Evolutionary conservation across 768 basidiomycete genomes (phyloP).

Genomic region (Tylopilus vinaceipallidus): DNA sequence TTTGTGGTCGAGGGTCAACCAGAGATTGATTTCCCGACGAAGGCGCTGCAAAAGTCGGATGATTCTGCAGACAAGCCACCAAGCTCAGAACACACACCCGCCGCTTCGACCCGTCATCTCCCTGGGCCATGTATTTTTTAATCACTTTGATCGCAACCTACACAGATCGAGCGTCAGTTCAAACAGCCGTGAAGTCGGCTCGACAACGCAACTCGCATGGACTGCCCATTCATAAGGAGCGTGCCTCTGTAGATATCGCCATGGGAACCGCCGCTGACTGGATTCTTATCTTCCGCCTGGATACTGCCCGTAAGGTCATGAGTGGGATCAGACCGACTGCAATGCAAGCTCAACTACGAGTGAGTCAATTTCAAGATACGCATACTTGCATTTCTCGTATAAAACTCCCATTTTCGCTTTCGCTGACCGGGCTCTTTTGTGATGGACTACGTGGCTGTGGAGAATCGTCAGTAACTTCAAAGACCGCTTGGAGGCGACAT

Average conservation of each 20-base stretch:
- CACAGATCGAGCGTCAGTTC: not conserved
- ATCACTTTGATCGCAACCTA: constrained; percentile 29
- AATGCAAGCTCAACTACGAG: not conserved
- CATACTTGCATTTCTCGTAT: constrained; percentile 13
- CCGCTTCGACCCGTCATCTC: constrained; percentile 9
- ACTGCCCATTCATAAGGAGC: constrained; percentile 9
- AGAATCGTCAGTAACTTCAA: not conserved
- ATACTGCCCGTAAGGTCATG: constrained; percentile 18
- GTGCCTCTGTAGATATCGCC: constrained; percentile 21
- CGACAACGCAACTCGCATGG: constrained; percentile 8
- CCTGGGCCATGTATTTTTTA: constrained; percentile 18
- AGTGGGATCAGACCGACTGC: constrained; percentile 10
- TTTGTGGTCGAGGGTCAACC: constrained; percentile 28
- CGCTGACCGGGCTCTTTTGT: not conserved
- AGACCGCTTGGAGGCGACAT: not conserved
- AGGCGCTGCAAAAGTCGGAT: constrained; percentile 14
- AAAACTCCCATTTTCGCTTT: constrained; percentile 3
- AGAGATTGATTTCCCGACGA: constrained; percentile 30
- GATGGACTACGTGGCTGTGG: constrained; percentile 8
- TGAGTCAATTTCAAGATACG: not conserved
- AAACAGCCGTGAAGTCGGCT: not conserved
- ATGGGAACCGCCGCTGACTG: constrained; percentile 21
- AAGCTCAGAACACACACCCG: constrained; percentile 5
- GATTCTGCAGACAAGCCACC: not conserved
- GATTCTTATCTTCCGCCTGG: constrained; percentile 4